A percentile compares a stretch with the other conserved stretches of the same genome.
Evolutionary conservation across 2,329 filamentous ascomycete genomes (phyloP).

Genomic region (Colletotrichum filicis): DNA sequence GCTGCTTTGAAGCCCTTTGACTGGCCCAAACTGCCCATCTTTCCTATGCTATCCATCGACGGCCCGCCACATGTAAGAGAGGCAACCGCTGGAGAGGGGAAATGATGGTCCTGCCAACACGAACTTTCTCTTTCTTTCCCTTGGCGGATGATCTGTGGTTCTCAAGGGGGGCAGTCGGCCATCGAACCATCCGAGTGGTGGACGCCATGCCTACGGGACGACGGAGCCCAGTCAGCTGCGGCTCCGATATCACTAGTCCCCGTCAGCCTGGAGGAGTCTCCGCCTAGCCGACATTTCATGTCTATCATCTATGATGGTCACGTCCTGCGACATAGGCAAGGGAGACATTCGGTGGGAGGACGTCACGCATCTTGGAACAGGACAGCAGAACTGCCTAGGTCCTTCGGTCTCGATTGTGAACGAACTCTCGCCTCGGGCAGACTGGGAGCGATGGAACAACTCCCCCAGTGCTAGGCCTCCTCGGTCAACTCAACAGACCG

Average conservation of each 20-base stretch:
- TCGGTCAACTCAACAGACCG: neutral
- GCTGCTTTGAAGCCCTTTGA: conserved; percentile 27
- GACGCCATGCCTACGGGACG: neutral
- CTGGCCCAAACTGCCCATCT: conserved; percentile 8
- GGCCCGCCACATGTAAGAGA: conserved; percentile 23
- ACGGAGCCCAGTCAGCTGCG: neutral
- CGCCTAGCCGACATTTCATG: neutral
- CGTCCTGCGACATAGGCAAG: neutral
- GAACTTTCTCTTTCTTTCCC: conserved; percentile 2
- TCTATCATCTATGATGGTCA: neutral
- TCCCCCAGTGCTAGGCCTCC: neutral
- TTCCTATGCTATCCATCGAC: neutral
- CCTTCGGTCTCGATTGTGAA: neutral
- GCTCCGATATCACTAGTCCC: neutral
- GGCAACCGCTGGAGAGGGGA: conserved; percentile 1
- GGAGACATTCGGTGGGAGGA: neutral
- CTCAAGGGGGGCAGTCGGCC: conserved; percentile 10
- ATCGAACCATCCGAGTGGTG: conserved; percentile 19
- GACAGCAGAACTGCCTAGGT: neutral
- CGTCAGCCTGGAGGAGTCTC: neutral
- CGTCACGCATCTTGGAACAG: neutral
- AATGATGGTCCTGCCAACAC: conserved; percentile 26
- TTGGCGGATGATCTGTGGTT: neutral
- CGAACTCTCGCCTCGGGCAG: neutral
- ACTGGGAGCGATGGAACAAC: neutral